Percentiles rank a stretch among this genome's conserved stretches.
These are phyloP conservation scores for Lasiosphaeris hirsuta DNA, from an alignment of 495 filamentous ascomycete species.

Conservation along the genomic window DNA sequence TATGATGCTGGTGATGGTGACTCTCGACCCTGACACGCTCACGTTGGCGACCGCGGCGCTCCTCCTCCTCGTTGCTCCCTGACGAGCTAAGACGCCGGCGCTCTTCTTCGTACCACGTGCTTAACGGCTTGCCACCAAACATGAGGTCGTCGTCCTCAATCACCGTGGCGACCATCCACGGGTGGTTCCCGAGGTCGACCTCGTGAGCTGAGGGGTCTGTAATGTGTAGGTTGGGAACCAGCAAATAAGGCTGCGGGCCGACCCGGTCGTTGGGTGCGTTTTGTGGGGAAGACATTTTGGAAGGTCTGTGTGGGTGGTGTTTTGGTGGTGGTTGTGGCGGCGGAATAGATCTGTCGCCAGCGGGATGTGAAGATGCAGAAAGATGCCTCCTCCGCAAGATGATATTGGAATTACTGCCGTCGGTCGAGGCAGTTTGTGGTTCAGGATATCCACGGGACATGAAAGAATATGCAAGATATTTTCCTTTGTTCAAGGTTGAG, in stretches of 20 bases:
- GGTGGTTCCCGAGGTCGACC: conserved; percentile 31
- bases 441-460: conserved; percentile 7
- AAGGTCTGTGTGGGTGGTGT: neutral
- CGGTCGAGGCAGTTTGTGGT: neutral
- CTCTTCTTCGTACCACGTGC: conserved; percentile 55
- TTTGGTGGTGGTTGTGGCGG: neutral
- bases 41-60: conserved; percentile 43
- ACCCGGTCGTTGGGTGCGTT: conserved; percentile 20
- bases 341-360: too few relatives aligned
- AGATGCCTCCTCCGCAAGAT: neutral
- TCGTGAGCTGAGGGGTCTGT: conserved; percentile 37
- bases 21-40: conserved; percentile 22
- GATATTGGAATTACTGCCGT: neutral
- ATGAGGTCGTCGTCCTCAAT: conserved; percentile 57
- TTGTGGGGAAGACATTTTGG: conserved; percentile 28
- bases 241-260: conserved; percentile 32
- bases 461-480: neutral
- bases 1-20: conserved; percentile 18
- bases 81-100: conserved; percentile 31
- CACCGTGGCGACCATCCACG: conserved; percentile 50
- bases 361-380: neutral
- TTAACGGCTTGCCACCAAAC: conserved; percentile 55
- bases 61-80: conserved; percentile 36
- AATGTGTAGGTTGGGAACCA: conserved; percentile 29
- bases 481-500: neutral